Evolutionary conservation across 805 yeast species (phyloP), one percentile per base, ranked within the genome.

Genomic region (Debaryomyces hansenii): DNA sequence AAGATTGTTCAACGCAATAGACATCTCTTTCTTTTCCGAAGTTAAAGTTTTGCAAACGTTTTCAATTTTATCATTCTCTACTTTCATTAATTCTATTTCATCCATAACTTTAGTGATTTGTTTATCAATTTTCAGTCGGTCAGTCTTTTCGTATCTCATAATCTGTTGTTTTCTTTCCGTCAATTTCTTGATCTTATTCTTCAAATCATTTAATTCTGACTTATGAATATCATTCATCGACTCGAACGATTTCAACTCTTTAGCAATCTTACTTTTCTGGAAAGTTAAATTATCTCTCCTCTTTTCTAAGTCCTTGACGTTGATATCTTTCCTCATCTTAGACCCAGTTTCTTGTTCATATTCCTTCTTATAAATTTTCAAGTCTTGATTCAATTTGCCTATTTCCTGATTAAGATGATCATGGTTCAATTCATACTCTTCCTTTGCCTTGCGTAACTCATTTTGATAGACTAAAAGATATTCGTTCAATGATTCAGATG

Each of bases 341-440:
- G 42, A 46, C 32, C 68, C 74, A 12, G 64, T 52, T 40, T 65
- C 74, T 20, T 64, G 68, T 35, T 66, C 70, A 37, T 64, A 56
- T 45, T 76, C 79, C 29, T 64, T 62, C 29, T 64, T 70, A 47
- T 64, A 58, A n/a, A 56, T 49, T 54, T 60, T 42, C 57, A 56
- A 46, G 61, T 71, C 55, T 53, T 71, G 45, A 53, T 54, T 54
- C 31, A 66, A 48, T 12, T 44, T 47, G 7, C 21, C 39, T n/a
- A 47, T 40, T 29, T 63, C 67, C 7, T 41, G 20, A 9, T 35
- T 38, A 4, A 50, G 40, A 9, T 46, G 39, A 4, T 38, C 20
- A 40, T 58, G 56, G 27, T 50, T 57, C 21, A 50, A 39, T 33
- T 55, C 57, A 45, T 47, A 56, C 38, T 64, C 69, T 21, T 41